Conservation (phyloP, 78 protist species). For the Isochrysis galbana region DNA sequence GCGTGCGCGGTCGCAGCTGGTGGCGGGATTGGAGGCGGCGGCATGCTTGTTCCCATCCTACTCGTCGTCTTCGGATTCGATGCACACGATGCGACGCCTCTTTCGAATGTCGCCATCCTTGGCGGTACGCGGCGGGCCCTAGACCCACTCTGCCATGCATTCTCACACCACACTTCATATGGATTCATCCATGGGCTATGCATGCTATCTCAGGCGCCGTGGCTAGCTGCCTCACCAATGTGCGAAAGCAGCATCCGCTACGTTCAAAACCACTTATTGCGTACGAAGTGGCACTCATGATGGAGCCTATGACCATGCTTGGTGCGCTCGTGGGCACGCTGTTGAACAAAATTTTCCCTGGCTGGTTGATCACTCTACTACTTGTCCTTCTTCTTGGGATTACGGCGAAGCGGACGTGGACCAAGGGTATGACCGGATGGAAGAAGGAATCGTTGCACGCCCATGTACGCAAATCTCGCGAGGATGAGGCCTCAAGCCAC, state of each 20-base stretch:
- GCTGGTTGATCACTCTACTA: background rate
- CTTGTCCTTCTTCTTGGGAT: background rate
- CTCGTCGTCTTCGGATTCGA: background rate
- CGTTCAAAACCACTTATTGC: background rate
- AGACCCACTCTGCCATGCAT: background rate
- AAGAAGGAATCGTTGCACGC: background rate
- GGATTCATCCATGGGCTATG: background rate
- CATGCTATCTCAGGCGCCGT: too few relatives aligned
- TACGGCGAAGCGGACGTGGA: background rate
- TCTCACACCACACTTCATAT: background rate
- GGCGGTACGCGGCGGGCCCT: too few relatives aligned
- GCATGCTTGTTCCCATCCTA: background rate
- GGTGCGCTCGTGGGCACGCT: background rate
- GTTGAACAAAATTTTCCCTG: background rate
- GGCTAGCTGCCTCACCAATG: background rate
- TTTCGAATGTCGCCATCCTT: background rate
- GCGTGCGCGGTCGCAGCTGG: background rate
- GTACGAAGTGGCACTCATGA: background rate
- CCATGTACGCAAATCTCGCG: too few relatives aligned
- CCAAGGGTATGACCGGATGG: background rate
- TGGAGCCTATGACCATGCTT: constrained; percentile 7
- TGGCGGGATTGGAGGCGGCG: background rate
- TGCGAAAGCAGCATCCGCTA: background rate
- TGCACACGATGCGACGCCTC: background rate
- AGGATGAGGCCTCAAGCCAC: too few relatives aligned